phyloP scores from a whole-genome alignment of 2,329 filamentous ascomycete species.

The Macrophomina tecta region DNA sequence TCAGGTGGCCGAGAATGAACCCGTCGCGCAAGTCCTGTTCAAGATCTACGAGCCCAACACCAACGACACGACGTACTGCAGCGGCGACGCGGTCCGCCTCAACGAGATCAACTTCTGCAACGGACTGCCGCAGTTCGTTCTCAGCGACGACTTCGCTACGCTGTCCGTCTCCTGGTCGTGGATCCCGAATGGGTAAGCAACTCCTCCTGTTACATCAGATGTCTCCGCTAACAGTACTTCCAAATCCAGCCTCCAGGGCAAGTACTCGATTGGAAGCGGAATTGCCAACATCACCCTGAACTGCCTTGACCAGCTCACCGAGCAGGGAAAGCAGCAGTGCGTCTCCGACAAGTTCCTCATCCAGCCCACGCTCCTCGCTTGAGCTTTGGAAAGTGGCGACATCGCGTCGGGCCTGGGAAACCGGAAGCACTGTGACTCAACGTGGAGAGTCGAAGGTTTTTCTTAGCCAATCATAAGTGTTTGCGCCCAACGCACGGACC shows the following conservation, averaged over 20 bases:
- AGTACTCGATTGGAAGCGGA: neutral
- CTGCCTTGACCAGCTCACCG: neutral
- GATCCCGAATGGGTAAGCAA: neutral
- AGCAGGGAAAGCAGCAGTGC: neutral
- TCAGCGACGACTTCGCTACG: neutral
- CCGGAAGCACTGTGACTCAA: neutral
- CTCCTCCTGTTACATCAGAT: neutral
- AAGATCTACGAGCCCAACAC: neutral
- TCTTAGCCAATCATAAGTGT: neutral
- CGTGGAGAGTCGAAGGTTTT: neutral
- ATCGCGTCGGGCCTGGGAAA: no score
- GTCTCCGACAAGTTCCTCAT: neutral
- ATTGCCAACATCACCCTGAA: neutral
- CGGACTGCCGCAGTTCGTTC: neutral
- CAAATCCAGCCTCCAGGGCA: neutral
- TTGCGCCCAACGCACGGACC: no score
- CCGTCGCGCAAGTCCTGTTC: neutral
- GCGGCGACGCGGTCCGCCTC: neutral
- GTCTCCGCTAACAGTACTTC: neutral
- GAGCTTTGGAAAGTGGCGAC: no score
- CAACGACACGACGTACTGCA: neutral
- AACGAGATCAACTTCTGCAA: slow-evolving; percentile 14
- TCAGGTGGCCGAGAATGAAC: neutral
- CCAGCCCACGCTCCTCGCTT: neutral
- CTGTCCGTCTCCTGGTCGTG: neutral